Evolutionary conservation across 2,329 filamentous ascomycete species (phyloP).

Genomic region (Nothopassalora personata): DNA sequence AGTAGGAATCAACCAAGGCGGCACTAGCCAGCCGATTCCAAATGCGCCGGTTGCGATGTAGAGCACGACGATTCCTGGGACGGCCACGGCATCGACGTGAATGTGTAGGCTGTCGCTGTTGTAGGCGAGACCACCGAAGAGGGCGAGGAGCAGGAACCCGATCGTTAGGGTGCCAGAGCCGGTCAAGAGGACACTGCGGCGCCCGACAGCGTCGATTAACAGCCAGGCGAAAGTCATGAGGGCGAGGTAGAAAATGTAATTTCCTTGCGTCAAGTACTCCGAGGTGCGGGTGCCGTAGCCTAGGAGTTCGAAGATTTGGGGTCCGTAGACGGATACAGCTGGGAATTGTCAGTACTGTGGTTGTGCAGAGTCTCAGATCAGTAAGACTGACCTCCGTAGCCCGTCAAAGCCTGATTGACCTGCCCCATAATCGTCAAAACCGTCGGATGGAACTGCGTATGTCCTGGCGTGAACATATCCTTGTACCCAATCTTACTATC

Average conservation of each 20-base stretch:
- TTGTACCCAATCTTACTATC: constrained; percentile 45
- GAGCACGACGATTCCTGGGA: constrained; percentile 49
- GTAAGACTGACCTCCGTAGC: constrained; percentile 29
- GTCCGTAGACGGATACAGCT: constrained; percentile 59
- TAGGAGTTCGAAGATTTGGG: constrained; percentile 59
- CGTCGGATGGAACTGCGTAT: constrained; percentile 56
- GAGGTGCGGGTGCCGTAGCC: constrained; percentile 49
- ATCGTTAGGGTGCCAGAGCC: constrained; percentile 46
- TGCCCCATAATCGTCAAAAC: constrained; percentile 59
- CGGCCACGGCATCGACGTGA: constrained; percentile 40
- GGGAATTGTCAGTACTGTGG: background rate
- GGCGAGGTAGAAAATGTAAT: constrained; percentile 57
- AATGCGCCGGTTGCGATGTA: constrained; percentile 57
- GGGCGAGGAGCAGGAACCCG: constrained; percentile 48
- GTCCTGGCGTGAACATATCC: constrained; percentile 53
- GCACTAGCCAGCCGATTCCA: constrained; percentile 56
- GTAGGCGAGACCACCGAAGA: constrained; percentile 48
- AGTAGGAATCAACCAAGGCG: constrained; percentile 56
- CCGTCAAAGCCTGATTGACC: constrained; percentile 55
- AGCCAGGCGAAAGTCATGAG: constrained; percentile 60
- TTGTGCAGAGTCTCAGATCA: background rate
- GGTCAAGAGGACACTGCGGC: constrained; percentile 50
- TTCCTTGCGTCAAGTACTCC: constrained; percentile 55
- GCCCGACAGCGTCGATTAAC: constrained; percentile 52
- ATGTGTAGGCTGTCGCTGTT: constrained; percentile 37